A percentile compares a stretch with the other conserved stretches of the same genome.
phyloP scores from a whole-genome alignment of 352 stramenopile species.

The Globisporangium ultimum region DNA sequence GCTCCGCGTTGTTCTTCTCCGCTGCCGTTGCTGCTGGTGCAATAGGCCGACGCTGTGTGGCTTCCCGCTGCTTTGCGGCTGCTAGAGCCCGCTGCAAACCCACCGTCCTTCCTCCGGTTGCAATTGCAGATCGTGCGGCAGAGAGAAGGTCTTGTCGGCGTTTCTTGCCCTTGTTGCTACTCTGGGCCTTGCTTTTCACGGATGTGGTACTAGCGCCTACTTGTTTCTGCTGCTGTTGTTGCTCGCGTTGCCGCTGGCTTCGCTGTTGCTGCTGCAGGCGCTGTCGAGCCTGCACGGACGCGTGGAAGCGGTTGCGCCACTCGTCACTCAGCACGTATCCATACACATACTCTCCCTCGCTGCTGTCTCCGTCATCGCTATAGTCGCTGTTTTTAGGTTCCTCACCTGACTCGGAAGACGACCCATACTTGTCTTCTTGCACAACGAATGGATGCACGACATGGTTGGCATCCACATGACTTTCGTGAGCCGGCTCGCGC shows the following conservation, averaged over 20 bases:
- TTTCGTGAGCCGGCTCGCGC: too few relatives aligned
- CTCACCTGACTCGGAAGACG: background rate
- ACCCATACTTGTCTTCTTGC: too few relatives aligned
- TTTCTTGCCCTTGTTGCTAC: background rate
- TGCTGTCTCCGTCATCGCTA: conserved; percentile 5
- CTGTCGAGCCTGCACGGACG: conserved; percentile 7
- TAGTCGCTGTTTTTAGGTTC: background rate
- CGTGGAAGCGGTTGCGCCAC: conserved; percentile 55
- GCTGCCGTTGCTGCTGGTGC: conserved; percentile 3
- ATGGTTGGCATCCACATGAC: too few relatives aligned
- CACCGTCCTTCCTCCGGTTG: conserved; percentile 9
- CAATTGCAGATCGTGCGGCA: conserved; percentile 3
- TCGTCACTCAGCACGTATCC: conserved; percentile 70
- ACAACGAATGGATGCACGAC: too few relatives aligned
- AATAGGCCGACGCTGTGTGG: conserved; percentile 28
- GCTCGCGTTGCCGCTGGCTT: conserved; percentile 7
- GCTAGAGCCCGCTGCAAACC: conserved; percentile 40
- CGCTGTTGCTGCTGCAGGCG: conserved; percentile 18
- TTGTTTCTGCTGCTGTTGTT: conserved; percentile 7
- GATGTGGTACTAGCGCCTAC: background rate
- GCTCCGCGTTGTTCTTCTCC: conserved; percentile 2
- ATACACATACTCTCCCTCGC: conserved; percentile 58
- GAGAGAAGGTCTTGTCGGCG: conserved; percentile 1
- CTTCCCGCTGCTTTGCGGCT: conserved; percentile 31
- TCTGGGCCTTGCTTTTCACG: background rate